Evolutionary conservation across 78 protist species (phyloP).

Genomic region (Chrysochromulina parva): DNA sequence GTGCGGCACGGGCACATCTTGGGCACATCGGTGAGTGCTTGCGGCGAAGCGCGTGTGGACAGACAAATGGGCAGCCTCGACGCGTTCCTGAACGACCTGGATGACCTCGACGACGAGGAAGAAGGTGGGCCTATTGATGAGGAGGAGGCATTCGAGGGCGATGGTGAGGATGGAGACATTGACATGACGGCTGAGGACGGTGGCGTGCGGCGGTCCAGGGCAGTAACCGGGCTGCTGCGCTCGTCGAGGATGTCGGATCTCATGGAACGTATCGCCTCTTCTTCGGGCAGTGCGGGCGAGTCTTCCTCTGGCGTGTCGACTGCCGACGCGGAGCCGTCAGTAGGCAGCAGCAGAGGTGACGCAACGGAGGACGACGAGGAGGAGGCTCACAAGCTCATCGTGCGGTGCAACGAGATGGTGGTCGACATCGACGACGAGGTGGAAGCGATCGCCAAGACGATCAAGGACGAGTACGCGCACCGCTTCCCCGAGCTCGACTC

Average conservation of each 20-base stretch:
- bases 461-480: not conserved
- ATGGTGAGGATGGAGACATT: not conserved
- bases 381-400: constrained; percentile 6
- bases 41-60: no score
- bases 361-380: not conserved
- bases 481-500: constrained; percentile 54
- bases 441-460: not conserved
- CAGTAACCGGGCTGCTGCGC: not conserved
- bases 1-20: no score
- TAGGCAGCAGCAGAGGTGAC: no score
- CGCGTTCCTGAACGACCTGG: constrained; percentile 21
- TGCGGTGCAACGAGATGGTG: not conserved
- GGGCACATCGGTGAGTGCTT: no score
- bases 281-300: not conserved
- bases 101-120: not conserved
- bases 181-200: not conserved
- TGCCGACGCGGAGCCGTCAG: not conserved
- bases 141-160: constrained; percentile 28
- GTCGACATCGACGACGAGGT: not conserved
- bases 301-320: not conserved
- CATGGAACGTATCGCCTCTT: not conserved
- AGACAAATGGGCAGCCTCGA: not conserved
- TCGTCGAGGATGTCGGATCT: not conserved
- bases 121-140: not conserved
- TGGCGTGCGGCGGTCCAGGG: not conserved